Evolutionary conservation across 805 yeast genomes (phyloP).

Genomic region (Tetrapisispora iriomotensis): DNA sequence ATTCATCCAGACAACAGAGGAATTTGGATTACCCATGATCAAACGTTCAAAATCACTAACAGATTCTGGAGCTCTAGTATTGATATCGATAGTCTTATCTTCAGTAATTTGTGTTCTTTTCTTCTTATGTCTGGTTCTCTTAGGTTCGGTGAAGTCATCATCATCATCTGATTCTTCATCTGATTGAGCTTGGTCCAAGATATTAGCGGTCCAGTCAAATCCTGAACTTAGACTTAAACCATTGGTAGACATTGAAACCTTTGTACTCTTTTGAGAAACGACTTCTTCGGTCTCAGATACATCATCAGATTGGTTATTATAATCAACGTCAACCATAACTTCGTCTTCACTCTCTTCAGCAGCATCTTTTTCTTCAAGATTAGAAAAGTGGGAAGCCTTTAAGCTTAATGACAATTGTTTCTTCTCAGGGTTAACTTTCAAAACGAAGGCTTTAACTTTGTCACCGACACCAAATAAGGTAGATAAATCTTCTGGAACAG

Average conservation of each 20-base stretch:
- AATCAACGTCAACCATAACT: slow-evolving; percentile 24
- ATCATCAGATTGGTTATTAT: slow-evolving; percentile 25
- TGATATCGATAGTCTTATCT: slow-evolving; percentile 79
- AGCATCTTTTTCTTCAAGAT: slow-evolving; percentile 16
- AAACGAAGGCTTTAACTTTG: slow-evolving; percentile 73
- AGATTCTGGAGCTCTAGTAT: slow-evolving; percentile 83
- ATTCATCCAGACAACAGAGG: slow-evolving; percentile 93
- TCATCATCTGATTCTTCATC: slow-evolving; percentile 48
- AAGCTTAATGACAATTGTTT: slow-evolving; percentile 79
- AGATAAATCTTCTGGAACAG: slow-evolving; percentile 39
- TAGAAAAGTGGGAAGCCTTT: slow-evolving; percentile 81
- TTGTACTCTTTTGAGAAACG: slow-evolving; percentile 21
- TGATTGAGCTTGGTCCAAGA: slow-evolving; percentile 67
- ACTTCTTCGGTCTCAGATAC: slow-evolving; percentile 24
- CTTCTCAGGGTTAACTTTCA: slow-evolving; percentile 52
- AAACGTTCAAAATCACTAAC: slow-evolving; percentile 86
- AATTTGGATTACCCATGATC: slow-evolving; percentile 83
- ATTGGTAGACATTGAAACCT: slow-evolving; percentile 22
- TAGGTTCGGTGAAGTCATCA: slow-evolving; percentile 38
- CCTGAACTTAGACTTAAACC: slow-evolving; percentile 73
- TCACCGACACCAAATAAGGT: slow-evolving; percentile 82
- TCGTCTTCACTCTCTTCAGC: slow-evolving; percentile 19
- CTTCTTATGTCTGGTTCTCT: slow-evolving; percentile 38
- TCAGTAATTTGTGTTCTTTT: slow-evolving; percentile 39
- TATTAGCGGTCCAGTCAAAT: slow-evolving; percentile 92